Conservation (phyloP, 2,329 filamentous ascomycete genomes). For the Juglanconis juglandina region DNA sequence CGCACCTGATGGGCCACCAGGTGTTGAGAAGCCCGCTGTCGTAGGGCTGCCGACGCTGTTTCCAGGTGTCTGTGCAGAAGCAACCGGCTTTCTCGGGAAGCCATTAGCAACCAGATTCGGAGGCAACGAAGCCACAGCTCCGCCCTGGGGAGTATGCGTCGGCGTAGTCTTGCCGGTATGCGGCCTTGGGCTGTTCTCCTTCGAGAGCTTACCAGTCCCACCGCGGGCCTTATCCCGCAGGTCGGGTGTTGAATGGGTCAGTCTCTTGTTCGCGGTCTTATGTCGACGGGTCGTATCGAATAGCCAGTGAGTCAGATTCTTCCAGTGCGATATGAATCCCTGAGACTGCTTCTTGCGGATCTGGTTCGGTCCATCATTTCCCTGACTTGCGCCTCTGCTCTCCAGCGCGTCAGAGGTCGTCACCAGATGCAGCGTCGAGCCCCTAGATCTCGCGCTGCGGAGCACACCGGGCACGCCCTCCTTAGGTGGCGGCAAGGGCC, state of each 20-base stretch:
- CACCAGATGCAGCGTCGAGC: conserved; percentile 83
- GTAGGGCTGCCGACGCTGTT: conserved; percentile 29
- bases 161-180: conserved; percentile 57
- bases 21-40: conserved; percentile 26
- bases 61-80: conserved; percentile 16
- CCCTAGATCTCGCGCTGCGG: conserved; percentile 67
- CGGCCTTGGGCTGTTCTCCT: conserved; percentile 55
- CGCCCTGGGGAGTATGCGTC: conserved; percentile 31
- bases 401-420: conserved; percentile 56
- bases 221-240: conserved; percentile 49
- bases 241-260: conserved; percentile 59
- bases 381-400: conserved; percentile 27
- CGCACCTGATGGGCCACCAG: conserved; percentile 6
- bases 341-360: conserved; percentile 56
- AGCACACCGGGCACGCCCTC: conserved; percentile 64
- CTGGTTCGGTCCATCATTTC: conserved; percentile 39
- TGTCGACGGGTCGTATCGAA: conserved; percentile 55
- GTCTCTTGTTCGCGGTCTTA: conserved; percentile 45
- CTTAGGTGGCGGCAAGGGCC: conserved; percentile 79
- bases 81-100: conserved; percentile 25
- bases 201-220: conserved; percentile 39
- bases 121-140: conserved; percentile 43
- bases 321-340: conserved; percentile 58
- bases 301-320: conserved; percentile 63
- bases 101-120: conserved; percentile 52